Base-by-base conservation (phyloP, 1,284 basidiomycete species). In the Psilocybe mexicana region DNA sequence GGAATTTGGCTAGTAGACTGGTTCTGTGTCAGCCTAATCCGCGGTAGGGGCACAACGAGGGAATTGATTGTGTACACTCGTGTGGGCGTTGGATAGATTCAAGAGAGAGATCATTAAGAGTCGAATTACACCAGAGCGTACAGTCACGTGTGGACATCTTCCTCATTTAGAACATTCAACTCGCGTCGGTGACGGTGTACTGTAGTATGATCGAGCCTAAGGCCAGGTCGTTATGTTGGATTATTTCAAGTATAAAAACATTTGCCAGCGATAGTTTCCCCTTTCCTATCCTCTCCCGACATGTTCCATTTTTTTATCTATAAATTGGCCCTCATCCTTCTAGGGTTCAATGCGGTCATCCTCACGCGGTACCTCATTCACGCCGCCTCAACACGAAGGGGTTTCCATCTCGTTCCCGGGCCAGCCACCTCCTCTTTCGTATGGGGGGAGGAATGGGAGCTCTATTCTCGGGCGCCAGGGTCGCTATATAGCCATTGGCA, bases 381-480 rank as follows among this genome's bases (percentile, higher is more conserved):
- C 52, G 59, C 69, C 5, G 11, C 77, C 43, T 70, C 69, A 24
- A 58, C 67, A 53, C 61, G 72, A 1, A 55, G 69, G 38, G 52
- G 66, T 28, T 70, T 85, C 52, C 63, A 72, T 54, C 73, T 75
- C 57, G 67, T 85, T 28, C 81, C 80, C 35, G 81, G 82, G 1
- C 83, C 83, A 5, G 66, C 63, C 36, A 40, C 71, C 8, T 75
- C 70, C 24, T 85, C 82, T 23, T 67, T 76, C 54, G 57, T 86
- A 2, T 86, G 84, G 84, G 84, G 84, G 0, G 78, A 85, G 62
- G 84, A 85, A 61, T 81, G 80, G 76, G 60, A 72, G 24, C 75
- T 86, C 12, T 85, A 82, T 60, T 72, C 77, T 52, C 71, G 69
- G 30, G 36, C 66, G 18, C 84, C 84, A 50, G 84, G 84, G 10